phyloP scores from a whole-genome alignment of 257 asterid species.

The Penstemon eatonii region DNA sequence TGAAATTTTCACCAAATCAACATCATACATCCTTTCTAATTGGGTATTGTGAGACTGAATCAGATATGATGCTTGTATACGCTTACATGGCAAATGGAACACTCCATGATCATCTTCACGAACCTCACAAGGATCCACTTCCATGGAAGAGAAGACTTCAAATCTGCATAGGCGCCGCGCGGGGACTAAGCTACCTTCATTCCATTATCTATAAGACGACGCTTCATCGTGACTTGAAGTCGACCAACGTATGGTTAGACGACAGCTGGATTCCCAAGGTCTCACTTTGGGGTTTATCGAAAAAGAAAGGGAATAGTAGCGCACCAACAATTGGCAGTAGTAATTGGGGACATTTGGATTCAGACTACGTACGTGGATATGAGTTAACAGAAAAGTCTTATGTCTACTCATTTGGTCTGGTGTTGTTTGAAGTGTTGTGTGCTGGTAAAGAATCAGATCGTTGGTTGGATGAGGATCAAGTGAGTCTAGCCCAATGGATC shows the following conservation, averaged over 20 bases:
- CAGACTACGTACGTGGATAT: constrained; percentile 54
- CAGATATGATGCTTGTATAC: constrained; percentile 54
- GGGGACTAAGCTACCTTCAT: constrained; percentile 50
- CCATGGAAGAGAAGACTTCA: constrained; percentile 68
- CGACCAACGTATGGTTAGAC: constrained; percentile 59
- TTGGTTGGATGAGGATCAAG: constrained; percentile 61
- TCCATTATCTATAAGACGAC: constrained; percentile 44
- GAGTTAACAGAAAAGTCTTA: constrained; percentile 47
- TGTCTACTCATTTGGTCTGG: constrained; percentile 55
- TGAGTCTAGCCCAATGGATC: constrained; percentile 60
- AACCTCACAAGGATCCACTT: constrained; percentile 51
- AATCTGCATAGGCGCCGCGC: constrained; percentile 59
- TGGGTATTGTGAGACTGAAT: constrained; percentile 50
- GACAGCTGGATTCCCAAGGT: constrained; percentile 59
- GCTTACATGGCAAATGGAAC: constrained; percentile 52
- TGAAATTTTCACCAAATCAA: constrained; percentile 34
- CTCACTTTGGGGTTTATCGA: constrained; percentile 52
- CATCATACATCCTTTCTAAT: constrained; percentile 46
- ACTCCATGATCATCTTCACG: constrained; percentile 59
- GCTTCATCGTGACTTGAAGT: constrained; percentile 55
- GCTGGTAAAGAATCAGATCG: constrained; percentile 46
- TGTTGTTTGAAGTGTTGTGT: constrained; percentile 56
- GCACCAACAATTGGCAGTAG: constrained; percentile 29
- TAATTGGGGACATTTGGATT: constrained; percentile 46
- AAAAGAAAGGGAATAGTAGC: constrained; percentile 29